These are phyloP conservation scores for Citropsis articulata DNA, from an alignment of 345 rosid species.

Conservation along the genomic window DNA sequence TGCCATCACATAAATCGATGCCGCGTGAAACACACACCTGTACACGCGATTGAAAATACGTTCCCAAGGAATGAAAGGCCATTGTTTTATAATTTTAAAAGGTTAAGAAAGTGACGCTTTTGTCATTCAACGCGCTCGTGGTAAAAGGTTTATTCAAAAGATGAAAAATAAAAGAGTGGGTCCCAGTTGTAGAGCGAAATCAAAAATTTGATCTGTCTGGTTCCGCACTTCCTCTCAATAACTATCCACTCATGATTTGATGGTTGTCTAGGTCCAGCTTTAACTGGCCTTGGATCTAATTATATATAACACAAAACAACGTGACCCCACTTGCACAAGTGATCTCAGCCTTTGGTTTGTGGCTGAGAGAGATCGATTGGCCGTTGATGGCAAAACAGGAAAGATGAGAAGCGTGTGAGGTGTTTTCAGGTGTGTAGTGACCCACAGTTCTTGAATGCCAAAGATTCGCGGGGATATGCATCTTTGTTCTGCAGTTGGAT, in stretches of 20 bases:
- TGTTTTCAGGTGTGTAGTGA: constrained; percentile 24
- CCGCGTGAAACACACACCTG: background rate
- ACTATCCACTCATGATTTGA: constrained; percentile 50
- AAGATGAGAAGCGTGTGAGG: constrained; percentile 5
- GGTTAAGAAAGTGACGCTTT: constrained; percentile 37
- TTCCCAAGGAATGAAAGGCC: background rate
- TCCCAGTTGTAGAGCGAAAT: constrained; percentile 15
- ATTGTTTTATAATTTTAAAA: constrained; percentile 18
- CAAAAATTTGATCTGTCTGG: constrained; percentile 42
- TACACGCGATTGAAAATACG: background rate
- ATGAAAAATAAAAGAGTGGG: constrained; percentile 15
- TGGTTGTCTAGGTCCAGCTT: constrained; percentile 29
- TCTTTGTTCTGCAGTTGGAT: constrained; percentile 19
- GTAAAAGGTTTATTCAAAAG: constrained; percentile 12
- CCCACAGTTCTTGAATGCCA: constrained; percentile 14
- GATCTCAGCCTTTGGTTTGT: constrained; percentile 22
- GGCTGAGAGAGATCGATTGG: background rate
- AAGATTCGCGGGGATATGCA: constrained; percentile 24
- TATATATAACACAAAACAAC: constrained; percentile 19
- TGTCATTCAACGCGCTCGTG: constrained; percentile 24
- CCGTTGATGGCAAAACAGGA: constrained; percentile 13
- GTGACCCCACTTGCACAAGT: constrained; percentile 5
- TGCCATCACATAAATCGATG: background rate
- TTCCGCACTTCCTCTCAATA: constrained; percentile 66
- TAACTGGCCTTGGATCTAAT: constrained; percentile 28